Evolutionary conservation across 257 asterid genomes (phyloP), one percentile per base, ranked within the genome.

Genomic region (Petunia axillaris): DNA sequence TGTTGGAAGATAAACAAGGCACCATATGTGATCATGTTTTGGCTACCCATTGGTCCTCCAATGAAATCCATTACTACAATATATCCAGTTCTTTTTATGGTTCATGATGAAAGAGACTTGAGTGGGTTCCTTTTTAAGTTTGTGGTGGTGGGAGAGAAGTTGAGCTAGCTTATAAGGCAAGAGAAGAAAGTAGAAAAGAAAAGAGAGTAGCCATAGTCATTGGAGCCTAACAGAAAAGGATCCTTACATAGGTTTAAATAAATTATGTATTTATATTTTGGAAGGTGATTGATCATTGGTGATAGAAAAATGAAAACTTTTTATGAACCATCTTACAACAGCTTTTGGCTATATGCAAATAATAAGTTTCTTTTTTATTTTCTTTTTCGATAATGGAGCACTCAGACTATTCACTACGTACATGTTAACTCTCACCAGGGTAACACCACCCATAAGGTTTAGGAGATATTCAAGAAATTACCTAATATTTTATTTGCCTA

Each of bases 71-170:
- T 25, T 25, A 25, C 25, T 25, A 63, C 67, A 2, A 50, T 50
- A 50, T 50, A 0, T 50, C 13, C 55, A 50, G 55, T 50, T 55
- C 25, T 55, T 3, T 14, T 14, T 54, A 13, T 11, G 50, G 73
- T 65, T 65, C 6, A 65, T 39, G 50, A 11, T 65, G 73, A 65
- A 65, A 38, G 73, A 14, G n/a, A 65, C 50, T 65, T 65, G 11
- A 11, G 35, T 65, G 15, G 10, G 15, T 13, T 2, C 9, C 53
- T 66, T 36, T 25, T 40, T 50, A 15, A 66, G 53, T 66, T 40
- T 15, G 52, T 66, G 75, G 53, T 66, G 53, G 37, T 66, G 41
- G 75, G 6, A 11, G 15, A 13, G 14, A 66, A 48, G 7, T 13
- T 65, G 53, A 66, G 37, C 74, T 39, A 39, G 11, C 50, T 64